Evolutionary conservation across 345 rosid species (phyloP), one percentile per base, ranked within the genome.

Genomic region (Aethionema arabicum): DNA sequence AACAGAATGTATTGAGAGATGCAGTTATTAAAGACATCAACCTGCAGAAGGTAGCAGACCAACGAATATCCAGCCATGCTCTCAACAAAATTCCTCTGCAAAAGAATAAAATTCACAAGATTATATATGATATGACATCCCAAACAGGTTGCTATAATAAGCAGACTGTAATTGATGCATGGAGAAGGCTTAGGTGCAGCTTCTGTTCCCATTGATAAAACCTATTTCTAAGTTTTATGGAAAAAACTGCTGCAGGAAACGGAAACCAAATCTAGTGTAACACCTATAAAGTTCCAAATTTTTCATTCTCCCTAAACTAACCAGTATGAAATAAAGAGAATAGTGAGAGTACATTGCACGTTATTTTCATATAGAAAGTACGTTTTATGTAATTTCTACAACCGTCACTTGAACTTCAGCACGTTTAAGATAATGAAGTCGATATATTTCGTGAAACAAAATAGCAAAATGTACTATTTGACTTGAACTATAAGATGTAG

Each of bases 31-130:
- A 36, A 50, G 56, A 51, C 11, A 55, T 52, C 52, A 61, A 90
- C 99, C 96, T 90, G 97, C 44, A 95, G 86, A 61, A 95, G 91
- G 78, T 95, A 95, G 83, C 97, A 95, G 63, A 95, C 97, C 46
- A 95, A 79, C 42, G 97, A 95, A 82, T 90, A 95, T 70, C 99
- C 99, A 46, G 96, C 99, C 99, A 95, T 88, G 78, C 99, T 90
- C 77, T 90, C 99, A 40, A 95, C 97, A 75, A 90, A 95, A 77
- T 88, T 95, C 78, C 99, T 90, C 99, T 95, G 91, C 70, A 77
- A 63, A 50, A 63, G 48, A 65, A 69, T 32, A 65, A 56, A 59
- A 29, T 29, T 45, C 7, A 5, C 5, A 56, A 56, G 14, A 43
- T 63, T 50, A 56, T 12, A 63, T 11, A 63, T 49, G 41, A 53